These are phyloP conservation scores for Saccharomyces pastorianus DNA, from an alignment of 1,139 yeast species.

Conservation along the genomic window DNA sequence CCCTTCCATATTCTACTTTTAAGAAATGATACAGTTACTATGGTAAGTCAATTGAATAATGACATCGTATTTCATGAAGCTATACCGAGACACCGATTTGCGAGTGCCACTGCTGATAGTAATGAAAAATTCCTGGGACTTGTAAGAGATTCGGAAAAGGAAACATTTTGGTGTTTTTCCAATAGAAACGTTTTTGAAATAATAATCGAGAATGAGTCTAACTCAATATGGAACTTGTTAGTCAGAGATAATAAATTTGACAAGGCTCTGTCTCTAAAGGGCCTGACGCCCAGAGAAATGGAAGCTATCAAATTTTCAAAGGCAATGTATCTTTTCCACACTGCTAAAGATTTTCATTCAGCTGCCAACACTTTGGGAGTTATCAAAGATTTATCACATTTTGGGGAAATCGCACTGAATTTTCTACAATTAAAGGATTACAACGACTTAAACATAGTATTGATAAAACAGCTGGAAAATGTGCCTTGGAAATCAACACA, in stretches of 20 bases:
- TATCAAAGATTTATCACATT: background rate
- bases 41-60: constrained; percentile 46
- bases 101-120: background rate
- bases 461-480: constrained; percentile 43
- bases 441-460: constrained; percentile 45
- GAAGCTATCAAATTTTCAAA: constrained; percentile 56
- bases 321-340: constrained; percentile 46
- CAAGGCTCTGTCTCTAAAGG: constrained; percentile 50
- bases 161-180: constrained; percentile 58
- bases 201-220: constrained; percentile 57
- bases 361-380: constrained; percentile 60
- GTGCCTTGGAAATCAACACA: constrained; percentile 43
- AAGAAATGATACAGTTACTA: constrained; percentile 36
- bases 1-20: constrained; percentile 47
- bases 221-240: constrained; percentile 70
- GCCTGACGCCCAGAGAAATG: constrained; percentile 35
- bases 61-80: constrained; percentile 38
- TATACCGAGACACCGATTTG: constrained; percentile 29
- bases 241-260: constrained; percentile 55
- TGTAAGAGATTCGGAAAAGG: constrained; percentile 46
- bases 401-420: constrained; percentile 63
- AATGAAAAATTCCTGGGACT: constrained; percentile 47
- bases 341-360: background rate
- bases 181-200: constrained; percentile 52
- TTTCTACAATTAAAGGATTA: constrained; percentile 39